Conservation (phyloP, 1,284 basidiomycete genomes). For the Hymenochaete sp. region DNA sequence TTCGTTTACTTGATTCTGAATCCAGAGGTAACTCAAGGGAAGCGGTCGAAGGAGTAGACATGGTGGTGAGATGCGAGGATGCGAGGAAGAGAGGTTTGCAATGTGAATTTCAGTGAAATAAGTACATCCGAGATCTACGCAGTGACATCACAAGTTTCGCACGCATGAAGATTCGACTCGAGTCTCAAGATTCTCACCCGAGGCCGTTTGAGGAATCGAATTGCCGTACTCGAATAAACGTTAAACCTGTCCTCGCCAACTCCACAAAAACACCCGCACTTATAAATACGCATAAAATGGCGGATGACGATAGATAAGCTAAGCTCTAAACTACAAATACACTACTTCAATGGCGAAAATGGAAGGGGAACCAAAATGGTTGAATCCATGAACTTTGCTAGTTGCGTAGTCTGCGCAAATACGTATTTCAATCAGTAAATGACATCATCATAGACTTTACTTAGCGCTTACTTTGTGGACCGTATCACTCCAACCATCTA, state of each 20-base stretch:
- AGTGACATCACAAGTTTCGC: too few species aligned
- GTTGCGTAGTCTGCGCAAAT: constrained; percentile 59
- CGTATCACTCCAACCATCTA: constrained; percentile 91
- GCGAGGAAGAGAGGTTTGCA: too few species aligned
- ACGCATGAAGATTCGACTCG: too few species aligned
- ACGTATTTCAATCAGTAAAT: constrained; percentile 16
- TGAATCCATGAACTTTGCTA: constrained; percentile 72
- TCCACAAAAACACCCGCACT: too few species aligned
- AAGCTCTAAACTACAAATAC: background rate
- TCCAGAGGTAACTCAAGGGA: constrained; percentile 53
- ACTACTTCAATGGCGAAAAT: constrained; percentile 73
- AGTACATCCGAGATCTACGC: too few species aligned
- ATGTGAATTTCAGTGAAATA: too few species aligned
- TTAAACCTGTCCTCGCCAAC: too few species aligned
- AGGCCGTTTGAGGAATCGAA: too few species aligned
- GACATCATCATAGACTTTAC: constrained; percentile 5
- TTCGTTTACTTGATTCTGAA: constrained; percentile 39
- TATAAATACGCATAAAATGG: too few species aligned
- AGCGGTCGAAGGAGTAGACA: constrained; percentile 26
- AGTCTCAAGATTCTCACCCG: too few species aligned
- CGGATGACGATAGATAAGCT: background rate
- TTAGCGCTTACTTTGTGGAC: constrained; percentile 66
- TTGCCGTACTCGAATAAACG: too few species aligned
- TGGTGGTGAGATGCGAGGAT: constrained; percentile 1
- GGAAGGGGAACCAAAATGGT: constrained; percentile 65